Percentiles rank a stretch among this genome's conserved stretches.
Evolutionary conservation across 2,329 filamentous ascomycete species (phyloP).

Genomic region (Xylaria sp.): DNA sequence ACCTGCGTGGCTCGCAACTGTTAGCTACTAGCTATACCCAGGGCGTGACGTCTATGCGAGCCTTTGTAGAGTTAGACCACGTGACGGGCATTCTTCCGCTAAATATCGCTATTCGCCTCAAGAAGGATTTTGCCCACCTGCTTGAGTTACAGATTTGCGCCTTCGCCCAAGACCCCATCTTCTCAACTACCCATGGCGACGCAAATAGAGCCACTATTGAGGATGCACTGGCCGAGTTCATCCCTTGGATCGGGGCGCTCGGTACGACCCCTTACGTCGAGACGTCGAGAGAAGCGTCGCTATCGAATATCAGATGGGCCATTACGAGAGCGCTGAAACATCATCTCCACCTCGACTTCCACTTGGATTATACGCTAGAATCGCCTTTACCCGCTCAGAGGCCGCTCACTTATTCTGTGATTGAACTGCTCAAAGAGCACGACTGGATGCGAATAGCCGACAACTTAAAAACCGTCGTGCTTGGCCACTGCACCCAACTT

Average conservation of each 20-base stretch:
- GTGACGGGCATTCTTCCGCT: conserved; percentile 60
- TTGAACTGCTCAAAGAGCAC: conserved; percentile 61
- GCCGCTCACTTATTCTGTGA: conserved; percentile 64
- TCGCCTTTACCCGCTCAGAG: conserved; percentile 48
- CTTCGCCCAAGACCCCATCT: conserved; percentile 77
- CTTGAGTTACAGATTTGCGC: conserved; percentile 74
- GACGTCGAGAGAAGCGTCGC: conserved; percentile 57
- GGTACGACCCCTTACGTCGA: conserved; percentile 80
- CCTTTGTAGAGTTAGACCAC: conserved; percentile 77
- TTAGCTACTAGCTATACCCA: conserved; percentile 71
- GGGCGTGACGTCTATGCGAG: conserved; percentile 75
- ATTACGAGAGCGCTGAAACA: conserved; percentile 62
- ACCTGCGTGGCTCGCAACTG: conserved; percentile 71
- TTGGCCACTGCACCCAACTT: conserved; percentile 77
- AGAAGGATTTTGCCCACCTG: conserved; percentile 61
- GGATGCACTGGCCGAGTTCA: conserved; percentile 46
- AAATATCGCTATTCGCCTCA: conserved; percentile 66
- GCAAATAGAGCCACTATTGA: conserved; percentile 62
- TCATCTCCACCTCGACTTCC: conserved; percentile 72
- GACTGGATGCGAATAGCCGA: conserved; percentile 59
- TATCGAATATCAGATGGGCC: conserved; percentile 72
- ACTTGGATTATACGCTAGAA: conserved; percentile 77
- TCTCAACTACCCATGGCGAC: conserved; percentile 62
- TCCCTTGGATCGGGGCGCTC: conserved; percentile 64
- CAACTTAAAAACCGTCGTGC: conserved; percentile 61